These are phyloP conservation scores for Rhytidiadelphus loreus DNA, from an alignment of 225 moss, liverwort and hornwort genomes.

Conservation along the genomic window DNA sequence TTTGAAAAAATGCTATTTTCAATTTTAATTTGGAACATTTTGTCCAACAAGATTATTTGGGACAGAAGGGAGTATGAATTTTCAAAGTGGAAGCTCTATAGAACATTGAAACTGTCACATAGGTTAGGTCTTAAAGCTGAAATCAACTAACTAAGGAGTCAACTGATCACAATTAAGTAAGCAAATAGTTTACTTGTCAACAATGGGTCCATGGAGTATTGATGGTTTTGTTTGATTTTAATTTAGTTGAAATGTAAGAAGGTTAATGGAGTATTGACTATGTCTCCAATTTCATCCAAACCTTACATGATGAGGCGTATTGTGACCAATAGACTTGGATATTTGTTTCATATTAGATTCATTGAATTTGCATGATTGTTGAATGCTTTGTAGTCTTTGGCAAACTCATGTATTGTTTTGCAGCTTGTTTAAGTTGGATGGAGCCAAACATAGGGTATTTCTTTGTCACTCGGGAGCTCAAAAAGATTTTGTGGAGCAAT, in stretches of 20 bases:
- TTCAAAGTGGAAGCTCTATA: fast-evolving
- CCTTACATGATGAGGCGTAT: too few relatives aligned
- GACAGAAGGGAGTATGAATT: too few relatives aligned
- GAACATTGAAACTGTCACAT: too few relatives aligned
- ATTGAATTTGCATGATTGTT: not conserved
- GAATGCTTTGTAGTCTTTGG: not conserved
- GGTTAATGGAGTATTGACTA: not conserved
- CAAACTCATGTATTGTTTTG: not conserved
- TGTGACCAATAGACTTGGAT: too few relatives aligned
- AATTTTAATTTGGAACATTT: too few relatives aligned
- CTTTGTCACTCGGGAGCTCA: not conserved
- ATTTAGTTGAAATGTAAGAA: not conserved
- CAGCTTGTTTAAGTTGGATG: not conserved
- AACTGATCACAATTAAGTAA: too few relatives aligned
- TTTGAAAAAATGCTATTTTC: too few relatives aligned
- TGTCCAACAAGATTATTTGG: too few relatives aligned
- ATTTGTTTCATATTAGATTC: too few relatives aligned
- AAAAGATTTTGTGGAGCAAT: not conserved
- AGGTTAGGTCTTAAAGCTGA: fast-evolving
- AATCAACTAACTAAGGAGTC: too few relatives aligned
- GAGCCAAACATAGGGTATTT: not conserved
- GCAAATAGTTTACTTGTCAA: not conserved
- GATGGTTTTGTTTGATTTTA: not conserved
- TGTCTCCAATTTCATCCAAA: not conserved
- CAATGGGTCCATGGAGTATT: fast-evolving